Conservation (phyloP, 176 grass and related monocot genomes). For the Areca catechu region DNA sequence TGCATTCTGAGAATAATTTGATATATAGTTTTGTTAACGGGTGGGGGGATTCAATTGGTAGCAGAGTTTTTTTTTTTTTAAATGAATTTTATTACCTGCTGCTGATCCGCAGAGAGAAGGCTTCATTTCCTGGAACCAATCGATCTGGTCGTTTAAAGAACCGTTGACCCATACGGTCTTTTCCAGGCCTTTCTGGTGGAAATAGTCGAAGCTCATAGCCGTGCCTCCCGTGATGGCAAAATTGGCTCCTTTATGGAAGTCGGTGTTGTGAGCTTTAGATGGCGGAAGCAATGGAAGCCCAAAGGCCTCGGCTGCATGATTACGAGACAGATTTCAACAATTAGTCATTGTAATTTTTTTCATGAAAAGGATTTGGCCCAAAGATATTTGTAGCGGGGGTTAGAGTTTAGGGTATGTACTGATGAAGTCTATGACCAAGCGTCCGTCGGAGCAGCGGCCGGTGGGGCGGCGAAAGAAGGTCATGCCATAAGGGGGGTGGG, state of each 20-base stretch:
- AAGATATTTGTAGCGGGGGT: not conserved
- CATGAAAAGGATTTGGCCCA: too few relatives aligned
- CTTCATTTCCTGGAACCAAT: constrained; percentile 63
- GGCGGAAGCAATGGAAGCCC: constrained; percentile 65
- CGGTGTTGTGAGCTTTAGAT: constrained; percentile 51
- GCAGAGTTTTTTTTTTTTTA: not conserved
- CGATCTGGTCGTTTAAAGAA: constrained; percentile 51
- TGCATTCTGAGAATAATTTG: constrained; percentile 36
- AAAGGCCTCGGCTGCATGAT: constrained; percentile 47
- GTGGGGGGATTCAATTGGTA: not conserved
- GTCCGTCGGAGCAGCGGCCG: constrained; percentile 79
- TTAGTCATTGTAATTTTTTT: too few relatives aligned
- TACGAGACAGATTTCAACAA: too few relatives aligned
- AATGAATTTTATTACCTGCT: constrained; percentile 32
- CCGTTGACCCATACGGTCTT: constrained; percentile 64
- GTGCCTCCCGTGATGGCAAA: constrained; percentile 90
- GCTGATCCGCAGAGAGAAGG: constrained; percentile 57
- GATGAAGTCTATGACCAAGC: constrained; percentile 76
- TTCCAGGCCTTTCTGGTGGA: constrained; percentile 48
- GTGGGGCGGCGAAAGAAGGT: constrained; percentile 61
- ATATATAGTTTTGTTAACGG: not conserved
- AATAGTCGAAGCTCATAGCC: constrained; percentile 70
- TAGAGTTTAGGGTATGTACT: constrained; percentile 8
- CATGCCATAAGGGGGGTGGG: constrained; percentile 57
- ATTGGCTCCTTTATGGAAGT: constrained; percentile 66